Evolutionary conservation across 768 basidiomycete species (phyloP).

Genomic region (Pleurotus salmoneostramineus): DNA sequence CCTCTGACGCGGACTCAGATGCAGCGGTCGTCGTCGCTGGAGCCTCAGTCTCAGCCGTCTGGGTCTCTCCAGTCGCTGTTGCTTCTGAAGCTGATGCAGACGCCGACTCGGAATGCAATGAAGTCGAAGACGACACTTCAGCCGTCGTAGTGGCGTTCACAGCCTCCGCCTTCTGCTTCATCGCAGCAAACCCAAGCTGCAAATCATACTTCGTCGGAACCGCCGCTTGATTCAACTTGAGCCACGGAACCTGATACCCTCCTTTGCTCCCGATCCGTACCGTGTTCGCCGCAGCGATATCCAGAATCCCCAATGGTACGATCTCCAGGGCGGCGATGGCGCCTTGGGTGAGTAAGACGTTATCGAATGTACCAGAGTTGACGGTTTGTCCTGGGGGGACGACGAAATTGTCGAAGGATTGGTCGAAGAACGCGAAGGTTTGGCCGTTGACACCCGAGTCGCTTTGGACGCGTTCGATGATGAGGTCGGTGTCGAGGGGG

Average conservation of each 20-base stretch:
- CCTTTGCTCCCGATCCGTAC: conserved; percentile 37
- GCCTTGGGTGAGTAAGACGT: conserved; percentile 60
- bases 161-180: conserved; percentile 19
- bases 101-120: neutral
- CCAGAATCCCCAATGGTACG: conserved; percentile 49
- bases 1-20: too few relatives aligned
- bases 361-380: conserved; percentile 53
- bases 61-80: too few relatives aligned
- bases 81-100: neutral
- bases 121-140: neutral
- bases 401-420: conserved; percentile 50
- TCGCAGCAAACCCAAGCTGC: conserved; percentile 14
- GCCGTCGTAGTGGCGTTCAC: conserved; percentile 9
- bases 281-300: conserved; percentile 48
- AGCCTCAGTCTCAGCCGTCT: too few relatives aligned
- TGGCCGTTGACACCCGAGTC: conserved; percentile 48
- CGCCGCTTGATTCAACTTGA: conserved; percentile 48
- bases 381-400: conserved; percentile 55
- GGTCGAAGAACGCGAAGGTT: conserved; percentile 56
- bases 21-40: too few relatives aligned
- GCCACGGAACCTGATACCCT: conserved; percentile 65
- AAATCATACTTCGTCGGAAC: conserved; percentile 51
- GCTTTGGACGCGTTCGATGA: conserved; percentile 53
- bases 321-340: conserved; percentile 53
- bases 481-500: conserved; percentile 53